Percentiles rank a stretch among this genome's conserved stretches.
These are phyloP conservation scores for Diaporthe sp. DNA, from an alignment of 2,329 filamentous ascomycete species.

Conservation along the genomic window DNA sequence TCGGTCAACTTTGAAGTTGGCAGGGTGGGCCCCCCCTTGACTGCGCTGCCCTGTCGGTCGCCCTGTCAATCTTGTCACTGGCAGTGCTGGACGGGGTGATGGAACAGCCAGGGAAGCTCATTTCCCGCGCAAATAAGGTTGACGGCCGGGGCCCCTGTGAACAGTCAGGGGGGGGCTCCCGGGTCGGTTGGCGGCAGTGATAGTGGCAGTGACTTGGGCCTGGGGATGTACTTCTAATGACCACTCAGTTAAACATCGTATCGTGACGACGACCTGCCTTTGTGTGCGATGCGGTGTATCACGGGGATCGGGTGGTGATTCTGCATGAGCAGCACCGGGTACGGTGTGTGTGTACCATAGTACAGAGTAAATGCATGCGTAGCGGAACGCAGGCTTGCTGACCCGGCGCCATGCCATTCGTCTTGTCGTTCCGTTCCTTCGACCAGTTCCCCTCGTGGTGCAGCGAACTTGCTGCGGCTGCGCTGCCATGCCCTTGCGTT, in stretches of 20 bases:
- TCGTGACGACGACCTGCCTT: neutral
- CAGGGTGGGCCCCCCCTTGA: conserved; percentile 4
- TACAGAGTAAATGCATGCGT: neutral
- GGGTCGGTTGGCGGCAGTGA: conserved; percentile 14
- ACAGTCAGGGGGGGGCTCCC: conserved; percentile 11
- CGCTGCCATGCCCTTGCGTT: neutral
- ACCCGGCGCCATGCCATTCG: conserved; percentile 23
- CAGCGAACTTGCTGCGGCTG: neutral
- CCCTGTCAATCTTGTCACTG: conserved; percentile 23
- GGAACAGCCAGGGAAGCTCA: conserved; percentile 24
- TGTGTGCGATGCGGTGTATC: conserved; percentile 2
- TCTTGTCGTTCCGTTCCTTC: conserved; percentile 8
- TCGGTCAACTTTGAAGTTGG: conserved; percentile 5
- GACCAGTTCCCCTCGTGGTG: neutral
- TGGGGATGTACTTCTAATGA: neutral
- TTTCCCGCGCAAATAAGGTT: conserved; percentile 31
- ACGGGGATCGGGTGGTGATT: conserved; percentile 17
- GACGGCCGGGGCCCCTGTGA: conserved; percentile 7
- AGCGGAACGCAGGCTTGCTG: conserved; percentile 16
- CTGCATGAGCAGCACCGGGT: neutral
- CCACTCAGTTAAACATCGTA: neutral
- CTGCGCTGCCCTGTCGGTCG: neutral
- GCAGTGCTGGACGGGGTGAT: conserved; percentile 12
- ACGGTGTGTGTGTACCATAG: neutral
- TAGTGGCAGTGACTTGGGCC: conserved; percentile 11